Evolutionary conservation across 2,329 filamentous ascomycete genomes (phyloP), one percentile per base, ranked within the genome.

Genomic region (Leptosphaerulina australis): DNA sequence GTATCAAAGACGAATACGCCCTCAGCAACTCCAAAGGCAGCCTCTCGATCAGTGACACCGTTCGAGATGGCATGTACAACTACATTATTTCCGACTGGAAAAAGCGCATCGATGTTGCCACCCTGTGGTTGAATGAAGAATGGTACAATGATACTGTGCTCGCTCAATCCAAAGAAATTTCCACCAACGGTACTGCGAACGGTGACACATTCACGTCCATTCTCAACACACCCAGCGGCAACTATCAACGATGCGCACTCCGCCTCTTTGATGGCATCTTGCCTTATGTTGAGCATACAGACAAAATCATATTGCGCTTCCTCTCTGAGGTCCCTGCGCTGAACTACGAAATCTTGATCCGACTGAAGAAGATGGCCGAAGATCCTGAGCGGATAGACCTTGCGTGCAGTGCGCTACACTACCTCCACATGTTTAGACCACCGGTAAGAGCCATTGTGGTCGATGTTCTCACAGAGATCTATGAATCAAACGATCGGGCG

Each of bases 81-180:
- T 97, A 96, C 70, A 83, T 97, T 37, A 83, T 97, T 56, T 91
- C 95, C 57, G 93, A 97, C 69, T 99, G 96, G 75, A 86, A 93
- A 45, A 86, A 83, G 55, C 87, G 94, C 33, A 92, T 97, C 56
- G 92, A 95, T 60, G 83, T 94, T 17, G 93, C 91, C 1, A 91
- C 97, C 41, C 87, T 88, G 6, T 99, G 94, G 94, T 81, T 99
- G 12, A 96, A 88, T 63, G 94, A 99, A 72, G 94, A 99, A 74
- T 99, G 94, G 93, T 97, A 96, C 73, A 95, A 92, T 64, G 93
- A 97, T 70, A 85, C 80, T 33, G 73, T 91, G 24, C 77, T 81
- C 44, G 68, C 76, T 34, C 75, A 81, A 30, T 41, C 59, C 7
- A 41, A 52, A 4, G 50, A 64, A 5, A 29, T 41, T 9, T 40